Base-by-base conservation (phyloP, 2,329 filamentous ascomycete genomes). In the Cercospora citrullina region DNA sequence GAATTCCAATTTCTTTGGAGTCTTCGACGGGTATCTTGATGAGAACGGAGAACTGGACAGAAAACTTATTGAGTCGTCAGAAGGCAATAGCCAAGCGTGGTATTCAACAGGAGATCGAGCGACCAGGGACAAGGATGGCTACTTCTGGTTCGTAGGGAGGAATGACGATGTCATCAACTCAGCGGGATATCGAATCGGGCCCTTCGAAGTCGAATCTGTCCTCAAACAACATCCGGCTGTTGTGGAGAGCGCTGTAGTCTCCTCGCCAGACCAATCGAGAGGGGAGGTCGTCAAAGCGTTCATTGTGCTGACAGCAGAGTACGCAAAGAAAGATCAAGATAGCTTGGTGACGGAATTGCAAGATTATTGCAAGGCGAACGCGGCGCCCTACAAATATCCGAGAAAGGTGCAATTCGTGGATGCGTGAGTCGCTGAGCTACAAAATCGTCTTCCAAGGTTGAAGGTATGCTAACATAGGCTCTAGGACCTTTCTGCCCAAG, bases 121-220 rank as follows among this genome's bases (percentile, higher is more conserved):
- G 65, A 94, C 91, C 68, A 91, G 94, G 77, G 95, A 99, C 79
- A 91, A 97, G 81, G 94, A 98, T 76, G 95, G 95, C 64, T 98
- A 97, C 85, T 98, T 98, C 87, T 98, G 95, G 95, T 98, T 99
- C 79, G 92, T 94, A 68, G 95, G 95, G 72, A 92, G 95, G 80
- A 94, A 97, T 63, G 95, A 99, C 78, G 95, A 99, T 77, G 80
- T 81, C 23, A 81, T 81, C 64, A 81, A 81, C 64, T 78, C 77
- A 8, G 74, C 77, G 39, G 79, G 80, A 4, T 81, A 81, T 69
- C 74, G 80, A 28, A 79, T 80, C 23, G 79, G 80, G 7, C 80
- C 80, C 0, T 81, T 81, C 69, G 80, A 81, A 74, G 78, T 81
- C 33, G 80, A 81, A 69, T 81, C 79, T 3, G 79, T 79, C 4